Base-by-base conservation (phyloP, 176 grass and related monocot genomes). In the Themeda triandra region DNA sequence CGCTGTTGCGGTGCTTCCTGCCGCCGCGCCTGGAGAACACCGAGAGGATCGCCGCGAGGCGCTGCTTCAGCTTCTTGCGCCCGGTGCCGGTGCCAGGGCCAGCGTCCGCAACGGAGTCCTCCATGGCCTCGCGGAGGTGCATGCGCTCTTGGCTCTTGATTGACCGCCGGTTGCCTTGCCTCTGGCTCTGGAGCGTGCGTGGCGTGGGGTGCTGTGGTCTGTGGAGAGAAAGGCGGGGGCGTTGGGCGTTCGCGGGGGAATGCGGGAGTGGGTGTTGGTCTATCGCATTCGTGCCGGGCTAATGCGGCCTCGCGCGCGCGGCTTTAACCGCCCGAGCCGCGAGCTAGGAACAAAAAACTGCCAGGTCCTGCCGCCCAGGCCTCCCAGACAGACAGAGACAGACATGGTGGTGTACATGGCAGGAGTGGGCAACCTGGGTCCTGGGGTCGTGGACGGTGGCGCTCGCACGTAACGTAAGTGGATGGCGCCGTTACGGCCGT, bases 11-110 rank as follows among this genome's bases (percentile, higher is more conserved):
- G 37, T 69, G 85, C 81, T 84, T 91, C 81, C 76, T 84, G 49
- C 39, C 75, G 40, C 39, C 81, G 48, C 30, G 73, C 83, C 94
- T 78, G 67, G 92, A 92, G 76, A 91, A 90, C 69, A 42, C 86
- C 4, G 92, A 82, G 46, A 97, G 88, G 82, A 97, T 86, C 69
- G 89, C 89, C 17, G 90, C 87, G 0, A 97, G 74, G 10, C 92
- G 84, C 35, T 91, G 87, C 86, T 87, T 97, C 42, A 97, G 84
- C 75, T 89, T 94, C 82, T 82, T 91, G 75, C 83, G 83, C 80
- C 68, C 76, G n/a, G n/a, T n/a, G n/a, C n/a, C n/a, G n/a, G n/a
- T n/a, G 44, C 66, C 76, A 36, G 27, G 37, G 63, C 78, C 71
- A 10, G 66, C 40, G 66, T 76, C 67, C 23, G 14, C 54, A 44